Evolutionary conservation across 148 eudicot genomes (phyloP), one percentile per base, ranked within the genome.

Genomic region (Fagopyrum esculentum): DNA sequence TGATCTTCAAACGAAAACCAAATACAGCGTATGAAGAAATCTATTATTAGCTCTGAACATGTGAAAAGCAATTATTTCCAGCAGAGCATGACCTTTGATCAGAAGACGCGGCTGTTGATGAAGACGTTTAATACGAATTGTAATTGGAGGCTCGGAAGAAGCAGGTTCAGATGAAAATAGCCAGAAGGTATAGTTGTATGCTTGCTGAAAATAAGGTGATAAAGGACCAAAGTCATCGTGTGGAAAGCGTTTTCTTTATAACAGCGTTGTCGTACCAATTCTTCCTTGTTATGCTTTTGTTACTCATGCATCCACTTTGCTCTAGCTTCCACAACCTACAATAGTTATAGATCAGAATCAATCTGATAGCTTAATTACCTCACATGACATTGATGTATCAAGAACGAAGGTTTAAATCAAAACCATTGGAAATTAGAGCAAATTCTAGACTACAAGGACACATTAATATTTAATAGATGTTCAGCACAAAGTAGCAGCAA

Each of bases 291-390:
- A 30, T 75, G 81, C 79, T 86, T 93, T 83, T 93, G 93, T 73
- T 89, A 80, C 82, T 91, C 97, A 74, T 86, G 84, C 92, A 89
- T 91, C 98, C 98, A 93, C 82, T 87, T 81, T 76, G 85, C 81
- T 81, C 97, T 84, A 54, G 97, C 97, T 74, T 77, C 84, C 52
- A 82, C 86, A 29, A 89, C 75, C 98, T 93, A 80, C 11, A 55
- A 71, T 22, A 22, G 64, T 59, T 22, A 7, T 35, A 22, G 3
- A 59, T 59, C n/a, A n/a, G n/a, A n/a, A n/a, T n/a, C n/a, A n/a
- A n/a, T n/a, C n/a, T n/a, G n/a, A n/a, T n/a, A n/a, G 50, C 50
- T 3, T 4, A 48, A 48, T 10, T 48, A 10, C 9, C 50, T 6
- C 1, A 48, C 9, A 10, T 48, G 9, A 6, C 50, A 48, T 48